Evolutionary conservation across 805 yeast species (phyloP).

Genomic region (Metschnikowia chrysomelidarum): DNA sequence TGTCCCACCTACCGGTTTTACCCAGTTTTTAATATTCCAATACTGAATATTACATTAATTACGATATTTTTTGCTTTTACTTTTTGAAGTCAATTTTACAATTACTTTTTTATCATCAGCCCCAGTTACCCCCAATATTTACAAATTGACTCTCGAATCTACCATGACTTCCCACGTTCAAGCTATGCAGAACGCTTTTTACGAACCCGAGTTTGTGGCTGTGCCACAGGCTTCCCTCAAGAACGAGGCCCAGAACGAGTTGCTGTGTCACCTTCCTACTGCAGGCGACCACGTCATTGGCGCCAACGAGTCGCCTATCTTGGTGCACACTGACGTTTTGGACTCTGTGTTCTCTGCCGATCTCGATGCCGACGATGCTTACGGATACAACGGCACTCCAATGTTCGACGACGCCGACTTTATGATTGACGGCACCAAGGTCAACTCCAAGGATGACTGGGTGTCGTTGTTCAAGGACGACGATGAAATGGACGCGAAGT

Average conservation of each 20-base stretch:
- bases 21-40: constrained; percentile 12
- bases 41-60: constrained; percentile 14
- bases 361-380: constrained; percentile 39
- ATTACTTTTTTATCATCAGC: constrained; percentile 14
- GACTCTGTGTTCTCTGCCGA: constrained; percentile 48
- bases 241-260: constrained; percentile 23
- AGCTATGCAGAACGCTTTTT: constrained; percentile 18
- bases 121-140: not conserved
- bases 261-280: constrained; percentile 29
- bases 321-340: constrained; percentile 51
- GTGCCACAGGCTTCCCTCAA: constrained; percentile 18
- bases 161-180: constrained; percentile 19
- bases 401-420: constrained; percentile 58
- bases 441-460: constrained; percentile 52
- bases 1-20: constrained; percentile 26
- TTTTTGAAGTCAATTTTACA: no score
- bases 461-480: constrained; percentile 52
- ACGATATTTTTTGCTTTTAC: no score
- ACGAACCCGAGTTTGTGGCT: constrained; percentile 14
- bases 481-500: constrained; percentile 9
- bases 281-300: constrained; percentile 14
- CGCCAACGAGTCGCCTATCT: constrained; percentile 41
- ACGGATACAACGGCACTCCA: constrained; percentile 39
- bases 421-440: constrained; percentile 38
- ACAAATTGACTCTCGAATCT: constrained; percentile 3